These are phyloP conservation scores for Parafenestella ontariensis DNA, from an alignment of 2,329 filamentous ascomycete genomes.

Conservation along the genomic window DNA sequence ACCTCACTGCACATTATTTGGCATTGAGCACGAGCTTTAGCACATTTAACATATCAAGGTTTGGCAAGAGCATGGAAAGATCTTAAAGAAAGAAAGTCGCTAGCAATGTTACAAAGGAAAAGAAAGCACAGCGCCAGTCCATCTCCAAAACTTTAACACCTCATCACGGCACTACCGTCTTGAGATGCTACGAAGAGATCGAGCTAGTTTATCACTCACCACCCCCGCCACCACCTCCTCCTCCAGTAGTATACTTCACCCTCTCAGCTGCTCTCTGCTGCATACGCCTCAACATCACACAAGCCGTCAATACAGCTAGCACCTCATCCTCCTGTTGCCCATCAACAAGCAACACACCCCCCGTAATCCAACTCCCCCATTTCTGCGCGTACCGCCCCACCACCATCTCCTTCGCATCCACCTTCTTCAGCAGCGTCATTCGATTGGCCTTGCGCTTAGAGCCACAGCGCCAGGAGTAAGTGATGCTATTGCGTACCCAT, in stretches of 20 bases:
- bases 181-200: not conserved
- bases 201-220: not conserved
- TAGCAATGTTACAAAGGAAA: too few species aligned
- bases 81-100: too few species aligned
- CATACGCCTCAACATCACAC: slow-evolving; percentile 10
- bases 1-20: not conserved
- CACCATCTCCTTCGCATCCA: not conserved
- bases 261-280: slow-evolving; percentile 7
- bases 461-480: slow-evolving; percentile 6
- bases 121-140: too few species aligned
- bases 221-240: not conserved
- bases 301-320: slow-evolving; percentile 1
- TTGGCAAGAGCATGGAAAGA: not conserved
- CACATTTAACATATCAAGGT: not conserved
- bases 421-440: slow-evolving; percentile 6
- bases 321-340: slow-evolving; percentile 5
- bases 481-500: slow-evolving; percentile 7
- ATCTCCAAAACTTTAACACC: too few species aligned
- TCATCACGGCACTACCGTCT: too few species aligned
- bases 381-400: slow-evolving; percentile 6
- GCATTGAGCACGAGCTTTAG: not conserved
- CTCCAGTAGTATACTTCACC: not conserved
- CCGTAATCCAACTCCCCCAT: slow-evolving; percentile 7
- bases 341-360: slow-evolving; percentile 9
- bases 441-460: slow-evolving; percentile 7